A percentile compares a stretch with the other conserved stretches of the same genome.
Conservation (phyloP, 306 rosid genomes). For the Corylus heterophylla region DNA sequence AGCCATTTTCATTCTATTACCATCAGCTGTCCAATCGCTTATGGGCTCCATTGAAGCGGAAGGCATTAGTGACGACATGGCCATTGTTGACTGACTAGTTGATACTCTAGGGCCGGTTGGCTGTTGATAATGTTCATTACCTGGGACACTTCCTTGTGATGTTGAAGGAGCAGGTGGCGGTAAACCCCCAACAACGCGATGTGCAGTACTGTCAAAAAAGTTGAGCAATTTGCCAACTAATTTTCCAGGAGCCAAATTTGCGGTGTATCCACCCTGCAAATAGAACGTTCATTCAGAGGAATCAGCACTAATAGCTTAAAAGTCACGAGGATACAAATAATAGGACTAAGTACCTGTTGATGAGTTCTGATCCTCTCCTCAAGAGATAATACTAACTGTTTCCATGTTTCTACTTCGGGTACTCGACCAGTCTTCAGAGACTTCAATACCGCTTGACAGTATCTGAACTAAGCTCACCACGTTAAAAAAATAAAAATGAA, state of each 20-base stretch:
- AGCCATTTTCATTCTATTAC: conserved; percentile 52
- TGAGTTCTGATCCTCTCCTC: conserved; percentile 90
- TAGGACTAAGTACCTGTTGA: conserved; percentile 63
- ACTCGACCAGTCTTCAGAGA: conserved; percentile 85
- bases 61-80: conserved; percentile 80
- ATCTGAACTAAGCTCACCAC: conserved; percentile 47
- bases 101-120: conserved; percentile 55
- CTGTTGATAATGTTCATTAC: conserved; percentile 58
- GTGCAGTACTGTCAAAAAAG: conserved; percentile 88
- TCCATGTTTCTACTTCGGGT: conserved; percentile 89
- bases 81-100: conserved; percentile 81
- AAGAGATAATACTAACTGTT: conserved; percentile 68
- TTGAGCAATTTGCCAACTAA: conserved; percentile 79
- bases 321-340: conserved; percentile 9
- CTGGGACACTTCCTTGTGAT: conserved; percentile 50
- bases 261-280: conserved; percentile 80
- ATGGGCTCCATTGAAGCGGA: conserved; percentile 86
- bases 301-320: conserved; percentile 15
- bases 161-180: conserved; percentile 81
- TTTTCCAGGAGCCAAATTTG: conserved; percentile 75
- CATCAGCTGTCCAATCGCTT: conserved; percentile 68
- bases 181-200: conserved; percentile 88
- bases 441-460: conserved; percentile 80
- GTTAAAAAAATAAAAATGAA: conserved; percentile 17
- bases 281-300: conserved; percentile 24